Evolutionary conservation across 2,329 filamentous ascomycete species (phyloP).

Genomic region (Chrysosporium queenslandicum): DNA sequence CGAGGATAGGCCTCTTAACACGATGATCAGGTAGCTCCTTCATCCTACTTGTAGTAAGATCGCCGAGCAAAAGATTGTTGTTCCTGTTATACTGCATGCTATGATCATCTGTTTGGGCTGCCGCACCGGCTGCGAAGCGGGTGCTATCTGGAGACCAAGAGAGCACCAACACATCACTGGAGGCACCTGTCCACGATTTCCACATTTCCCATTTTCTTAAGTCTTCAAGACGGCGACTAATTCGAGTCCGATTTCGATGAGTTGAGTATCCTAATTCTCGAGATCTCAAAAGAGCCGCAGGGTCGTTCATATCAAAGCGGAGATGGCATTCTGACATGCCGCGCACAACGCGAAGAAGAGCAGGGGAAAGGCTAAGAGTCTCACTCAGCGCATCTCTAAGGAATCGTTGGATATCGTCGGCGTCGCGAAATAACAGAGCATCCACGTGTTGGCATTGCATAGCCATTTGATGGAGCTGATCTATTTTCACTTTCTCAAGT

Average conservation of each 20-base stretch:
- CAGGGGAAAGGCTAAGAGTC: slow-evolving; percentile 17
- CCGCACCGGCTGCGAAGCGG: slow-evolving; percentile 48
- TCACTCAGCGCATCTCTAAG: slow-evolving; percentile 20
- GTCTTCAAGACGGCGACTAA: slow-evolving; percentile 23
- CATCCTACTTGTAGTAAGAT: slow-evolving; percentile 34
- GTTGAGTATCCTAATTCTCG: slow-evolving; percentile 25
- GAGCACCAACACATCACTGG: slow-evolving; percentile 47
- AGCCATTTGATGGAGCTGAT: slow-evolving; percentile 12
- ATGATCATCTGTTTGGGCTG: slow-evolving; percentile 45
- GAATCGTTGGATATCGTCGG: slow-evolving; percentile 20
- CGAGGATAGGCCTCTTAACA: slow-evolving; percentile 32
- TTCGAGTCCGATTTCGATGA: slow-evolving; percentile 15
- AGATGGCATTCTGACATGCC: slow-evolving; percentile 3
- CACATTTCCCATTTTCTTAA: slow-evolving; percentile 32
- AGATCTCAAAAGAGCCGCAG: slow-evolving; percentile 20
- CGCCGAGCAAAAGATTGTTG: slow-evolving; percentile 48
- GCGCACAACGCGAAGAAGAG: slow-evolving; percentile 7
- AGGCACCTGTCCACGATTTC: slow-evolving; percentile 47
- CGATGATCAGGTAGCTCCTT: slow-evolving; percentile 48
- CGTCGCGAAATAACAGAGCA: slow-evolving; percentile 17
- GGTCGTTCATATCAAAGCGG: background rate
- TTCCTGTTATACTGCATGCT: slow-evolving; percentile 53
- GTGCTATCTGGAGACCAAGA: slow-evolving; percentile 48
- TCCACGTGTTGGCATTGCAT: background rate
- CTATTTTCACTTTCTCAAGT: background rate